These are phyloP conservation scores for Mortierella claussenii DNA, from an alignment of 192 early-diverging fungal species.

Conservation along the genomic window DNA sequence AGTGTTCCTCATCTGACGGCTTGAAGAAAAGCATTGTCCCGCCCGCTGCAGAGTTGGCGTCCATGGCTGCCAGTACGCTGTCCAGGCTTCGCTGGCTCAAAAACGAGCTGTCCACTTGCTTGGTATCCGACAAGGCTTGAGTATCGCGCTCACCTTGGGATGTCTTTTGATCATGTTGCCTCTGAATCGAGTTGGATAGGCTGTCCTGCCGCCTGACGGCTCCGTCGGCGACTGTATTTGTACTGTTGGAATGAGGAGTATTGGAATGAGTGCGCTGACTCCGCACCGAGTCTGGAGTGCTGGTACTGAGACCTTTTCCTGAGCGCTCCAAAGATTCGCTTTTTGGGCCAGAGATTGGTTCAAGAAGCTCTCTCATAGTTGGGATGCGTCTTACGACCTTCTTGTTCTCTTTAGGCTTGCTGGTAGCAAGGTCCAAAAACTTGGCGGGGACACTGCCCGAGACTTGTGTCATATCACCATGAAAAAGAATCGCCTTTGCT, in stretches of 20 bases:
- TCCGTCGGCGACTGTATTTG: background rate
- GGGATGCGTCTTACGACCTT: slow-evolving; percentile 37
- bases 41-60: slow-evolving; percentile 65
- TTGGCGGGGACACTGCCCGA: slow-evolving; percentile 12
- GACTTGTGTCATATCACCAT: slow-evolving; percentile 33
- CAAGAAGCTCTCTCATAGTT: slow-evolving; percentile 46
- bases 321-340: background rate
- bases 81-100: slow-evolving; percentile 59
- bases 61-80: slow-evolving; percentile 68
- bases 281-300: slow-evolving; percentile 1
- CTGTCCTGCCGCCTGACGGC: slow-evolving; percentile 9
- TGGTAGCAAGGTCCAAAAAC: slow-evolving; percentile 45
- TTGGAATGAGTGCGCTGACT: slow-evolving; percentile 7
- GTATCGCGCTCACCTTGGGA: background rate
- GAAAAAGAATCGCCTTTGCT: slow-evolving; percentile 48
- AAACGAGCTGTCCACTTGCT: background rate
- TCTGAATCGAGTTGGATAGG: background rate
- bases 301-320: background rate
- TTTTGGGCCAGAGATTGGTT: slow-evolving; percentile 8
- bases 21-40: slow-evolving; percentile 75
- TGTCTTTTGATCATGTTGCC: slow-evolving; percentile 30
- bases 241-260: background rate
- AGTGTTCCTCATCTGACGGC: slow-evolving; percentile 74
- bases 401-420: slow-evolving; percentile 25
- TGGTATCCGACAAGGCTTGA: background rate